A percentile compares a stretch with the other conserved stretches of the same genome.
phyloP scores from a whole-genome alignment of 2,329 filamentous ascomycete genomes.

The Venturia effusa region DNA sequence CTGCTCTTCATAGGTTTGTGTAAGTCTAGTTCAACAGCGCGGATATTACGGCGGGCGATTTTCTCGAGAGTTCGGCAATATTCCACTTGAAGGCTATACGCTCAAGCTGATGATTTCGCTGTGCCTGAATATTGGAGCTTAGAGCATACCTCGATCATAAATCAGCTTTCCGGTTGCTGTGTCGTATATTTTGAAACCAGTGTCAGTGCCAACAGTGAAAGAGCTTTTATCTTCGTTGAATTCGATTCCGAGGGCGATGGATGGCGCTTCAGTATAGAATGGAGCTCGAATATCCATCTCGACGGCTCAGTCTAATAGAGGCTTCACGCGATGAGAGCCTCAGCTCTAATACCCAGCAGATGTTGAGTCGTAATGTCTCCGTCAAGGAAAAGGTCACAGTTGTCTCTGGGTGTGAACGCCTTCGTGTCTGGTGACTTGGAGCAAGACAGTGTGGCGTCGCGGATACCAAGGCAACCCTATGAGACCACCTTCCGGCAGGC shows the following conservation, averaged over 20 bases:
- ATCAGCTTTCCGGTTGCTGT: conserved; percentile 14
- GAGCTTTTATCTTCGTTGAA: conserved; percentile 80
- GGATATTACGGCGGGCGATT: too few relatives aligned
- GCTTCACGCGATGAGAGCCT: neutral
- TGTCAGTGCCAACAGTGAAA: conserved; percentile 78
- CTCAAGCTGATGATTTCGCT: neutral
- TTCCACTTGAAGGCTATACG: neutral
- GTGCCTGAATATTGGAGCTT: conserved; percentile 19
- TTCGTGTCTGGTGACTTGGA: neutral
- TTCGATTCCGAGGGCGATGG: conserved; percentile 21
- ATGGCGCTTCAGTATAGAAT: neutral
- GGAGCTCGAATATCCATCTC: conserved; percentile 11
- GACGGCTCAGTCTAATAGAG: neutral
- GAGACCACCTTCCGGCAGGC: neutral
- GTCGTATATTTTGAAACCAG: conserved; percentile 64
- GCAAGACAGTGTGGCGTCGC: neutral
- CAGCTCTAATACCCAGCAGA: neutral
- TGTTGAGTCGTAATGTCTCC: neutral
- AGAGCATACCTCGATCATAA: conserved; percentile 24
- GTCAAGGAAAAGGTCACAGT: neutral
- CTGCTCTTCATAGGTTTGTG: too few relatives aligned
- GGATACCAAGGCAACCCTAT: neutral
- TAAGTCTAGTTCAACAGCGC: too few relatives aligned
- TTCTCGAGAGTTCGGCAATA: too few relatives aligned
- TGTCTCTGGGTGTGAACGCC: neutral